phyloP scores from a whole-genome alignment of 2,329 filamentous ascomycete species.

The Amauroascus verrucosus region DNA sequence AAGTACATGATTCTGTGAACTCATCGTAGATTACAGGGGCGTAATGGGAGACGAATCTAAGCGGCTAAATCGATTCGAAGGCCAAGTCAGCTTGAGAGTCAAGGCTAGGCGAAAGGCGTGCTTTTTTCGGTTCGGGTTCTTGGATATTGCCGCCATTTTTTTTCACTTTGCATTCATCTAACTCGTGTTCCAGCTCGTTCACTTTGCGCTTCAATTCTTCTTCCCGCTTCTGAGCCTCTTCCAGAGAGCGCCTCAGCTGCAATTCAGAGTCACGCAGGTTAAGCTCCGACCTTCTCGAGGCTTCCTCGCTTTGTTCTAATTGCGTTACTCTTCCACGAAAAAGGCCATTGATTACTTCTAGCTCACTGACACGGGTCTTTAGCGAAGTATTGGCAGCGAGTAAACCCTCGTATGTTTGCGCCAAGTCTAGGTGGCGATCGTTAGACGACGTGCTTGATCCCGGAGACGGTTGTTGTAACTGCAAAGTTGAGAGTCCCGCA shows the following conservation, averaged over 20 bases:
- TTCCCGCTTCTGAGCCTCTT: constrained; percentile 68
- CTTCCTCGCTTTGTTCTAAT: constrained; percentile 65
- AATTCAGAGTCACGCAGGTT: constrained; percentile 45
- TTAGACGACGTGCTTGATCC: constrained; percentile 49
- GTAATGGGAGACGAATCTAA: not conserved
- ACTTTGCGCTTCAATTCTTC: constrained; percentile 71
- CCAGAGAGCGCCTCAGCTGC: constrained; percentile 53
- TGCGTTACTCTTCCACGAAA: constrained; percentile 65
- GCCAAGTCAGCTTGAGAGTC: constrained; percentile 21
- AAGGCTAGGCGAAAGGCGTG: constrained; percentile 46
- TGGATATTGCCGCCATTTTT: constrained; percentile 24
- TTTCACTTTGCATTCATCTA: constrained; percentile 26
- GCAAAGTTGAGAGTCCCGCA: constrained; percentile 42
- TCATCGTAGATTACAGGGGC: not conserved
- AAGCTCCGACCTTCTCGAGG: constrained; percentile 51
- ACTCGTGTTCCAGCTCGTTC: constrained; percentile 59
- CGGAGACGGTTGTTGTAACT: constrained; percentile 50
- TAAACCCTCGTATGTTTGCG: constrained; percentile 70
- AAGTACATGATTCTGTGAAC: not conserved
- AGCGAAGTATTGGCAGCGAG: constrained; percentile 70
- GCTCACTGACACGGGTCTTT: constrained; percentile 90
- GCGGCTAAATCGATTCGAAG: constrained; percentile 3
- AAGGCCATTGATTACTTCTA: constrained; percentile 86
- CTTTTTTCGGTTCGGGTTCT: constrained; percentile 46
- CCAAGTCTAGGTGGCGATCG: constrained; percentile 55